Conservation (phyloP, 768 basidiomycete genomes). For the Coprinellus aureogranulatus region DNA sequence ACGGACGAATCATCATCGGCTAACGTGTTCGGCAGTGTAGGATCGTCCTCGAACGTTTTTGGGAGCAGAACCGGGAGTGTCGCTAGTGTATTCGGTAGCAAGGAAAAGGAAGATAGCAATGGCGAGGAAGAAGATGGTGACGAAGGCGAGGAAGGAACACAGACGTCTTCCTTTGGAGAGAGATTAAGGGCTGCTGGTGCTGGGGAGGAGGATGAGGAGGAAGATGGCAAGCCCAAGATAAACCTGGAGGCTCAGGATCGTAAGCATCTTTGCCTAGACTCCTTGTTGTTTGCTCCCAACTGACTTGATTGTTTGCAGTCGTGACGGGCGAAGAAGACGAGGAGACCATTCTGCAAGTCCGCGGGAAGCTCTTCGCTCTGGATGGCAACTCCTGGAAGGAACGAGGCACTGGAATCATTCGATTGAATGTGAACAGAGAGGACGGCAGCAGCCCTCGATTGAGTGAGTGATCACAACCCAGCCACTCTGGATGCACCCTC, state of each 20-base stretch:
- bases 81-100: background rate
- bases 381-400: constrained; percentile 73
- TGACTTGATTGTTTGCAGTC: constrained; percentile 37
- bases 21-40: constrained; percentile 16
- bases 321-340: constrained; percentile 83
- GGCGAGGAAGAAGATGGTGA: background rate
- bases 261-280: constrained; percentile 25
- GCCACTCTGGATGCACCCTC: background rate
- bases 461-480: constrained; percentile 38
- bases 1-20: constrained; percentile 38
- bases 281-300: background rate
- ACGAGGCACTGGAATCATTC: constrained; percentile 68
- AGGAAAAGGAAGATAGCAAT: background rate
- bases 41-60: constrained; percentile 7
- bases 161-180: constrained; percentile 4
- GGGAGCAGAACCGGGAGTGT: background rate
- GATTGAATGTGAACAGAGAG: constrained; percentile 60
- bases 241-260: constrained; percentile 68
- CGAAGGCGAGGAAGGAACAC: background rate
- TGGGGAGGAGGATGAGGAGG: constrained; percentile 52
- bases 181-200: constrained; percentile 43
- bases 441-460: constrained; percentile 72
- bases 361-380: constrained; percentile 71
- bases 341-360: constrained; percentile 69
- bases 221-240: constrained; percentile 40